Conservation (phyloP, 192 early-diverging fungal species). For the Podochytrium sp. region DNA sequence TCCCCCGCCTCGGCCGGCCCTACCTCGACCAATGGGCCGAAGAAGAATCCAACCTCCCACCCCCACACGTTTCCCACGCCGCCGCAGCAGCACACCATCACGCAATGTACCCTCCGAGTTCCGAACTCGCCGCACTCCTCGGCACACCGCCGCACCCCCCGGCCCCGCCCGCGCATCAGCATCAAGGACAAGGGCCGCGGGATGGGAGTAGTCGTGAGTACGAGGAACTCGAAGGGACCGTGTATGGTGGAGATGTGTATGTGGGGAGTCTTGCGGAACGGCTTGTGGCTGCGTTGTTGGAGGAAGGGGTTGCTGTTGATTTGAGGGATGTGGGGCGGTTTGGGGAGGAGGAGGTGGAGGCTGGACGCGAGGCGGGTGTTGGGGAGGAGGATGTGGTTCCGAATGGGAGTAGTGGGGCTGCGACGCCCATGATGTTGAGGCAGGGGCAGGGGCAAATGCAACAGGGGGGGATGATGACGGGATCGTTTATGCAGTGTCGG, state of each 20-base stretch:
- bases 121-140: conserved; percentile 55
- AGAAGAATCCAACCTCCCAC: conserved; percentile 48
- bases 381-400: conserved; percentile 26
- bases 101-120: conserved; percentile 65
- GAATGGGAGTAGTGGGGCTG: not conserved
- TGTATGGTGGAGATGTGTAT: conserved; percentile 60
- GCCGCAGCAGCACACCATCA: too few relatives aligned
- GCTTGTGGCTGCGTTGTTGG: conserved; percentile 64
- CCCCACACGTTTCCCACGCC: not conserved
- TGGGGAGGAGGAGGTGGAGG: conserved; percentile 29
- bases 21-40: conserved; percentile 68
- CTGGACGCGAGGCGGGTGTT: too few relatives aligned
- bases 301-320: conserved; percentile 55
- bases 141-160: not conserved
- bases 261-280: conserved; percentile 81
- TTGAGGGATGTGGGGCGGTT: not conserved
- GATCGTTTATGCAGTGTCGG: not conserved
- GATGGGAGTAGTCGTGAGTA: conserved; percentile 26
- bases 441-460: too few relatives aligned
- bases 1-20: conserved; percentile 80
- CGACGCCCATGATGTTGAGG: not conserved
- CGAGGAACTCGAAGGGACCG: conserved; percentile 39
- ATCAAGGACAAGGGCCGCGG: not conserved
- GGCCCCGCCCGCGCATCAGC: not conserved
- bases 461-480: not conserved